Evolutionary conservation across 345 rosid genomes (phyloP), one percentile per base, ranked within the genome.

Genomic region (Clausena lansium): DNA sequence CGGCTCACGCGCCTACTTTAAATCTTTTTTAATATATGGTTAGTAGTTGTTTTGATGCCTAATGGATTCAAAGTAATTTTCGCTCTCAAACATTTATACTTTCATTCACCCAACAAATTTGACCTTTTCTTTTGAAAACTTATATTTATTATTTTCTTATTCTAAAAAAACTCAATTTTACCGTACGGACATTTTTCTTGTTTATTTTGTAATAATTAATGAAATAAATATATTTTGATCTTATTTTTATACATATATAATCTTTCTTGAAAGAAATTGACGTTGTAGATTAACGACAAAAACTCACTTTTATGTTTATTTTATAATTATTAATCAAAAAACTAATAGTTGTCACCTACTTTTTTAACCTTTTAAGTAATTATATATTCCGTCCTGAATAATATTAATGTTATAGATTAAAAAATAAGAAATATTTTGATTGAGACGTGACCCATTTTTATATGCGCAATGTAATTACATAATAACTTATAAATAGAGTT

Each of bases 231-330:
- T 52, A 17, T 52, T 15, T 52, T 52, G 0, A 52, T 0, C 8
- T 52, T 17, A 52, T 52, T 52, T 50, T 52, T 52, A 52, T 19
- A 52, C 22, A 52, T 5, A 0, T 52, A 52, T 47, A 47, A 47
- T 19, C 22, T 0, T 17, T 52, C 22, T 0, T 17, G 17, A 17
- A 5, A 15, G 0, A 52, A 17, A 5, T 5, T 50, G 2, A 15
- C 2, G 22, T 50, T 0, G 0, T 50, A 50, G 0, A 17, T 50
- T 50, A 17, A 17, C 55, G 55, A 50, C 7, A 17, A 52, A 1
- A 15, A 52, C 2, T 15, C 17, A 52, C 2, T 52, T 52, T 52
- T 15, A 17, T 0, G 22, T 1, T 52, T 52, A 52, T 17, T 52
- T 52, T 52, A 52, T 52, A 17, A 50, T 50, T 13, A 10, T 9